phyloP scores from a whole-genome alignment of 1,284 basidiomycete species.

The Rhizoctonia solani region DNA sequence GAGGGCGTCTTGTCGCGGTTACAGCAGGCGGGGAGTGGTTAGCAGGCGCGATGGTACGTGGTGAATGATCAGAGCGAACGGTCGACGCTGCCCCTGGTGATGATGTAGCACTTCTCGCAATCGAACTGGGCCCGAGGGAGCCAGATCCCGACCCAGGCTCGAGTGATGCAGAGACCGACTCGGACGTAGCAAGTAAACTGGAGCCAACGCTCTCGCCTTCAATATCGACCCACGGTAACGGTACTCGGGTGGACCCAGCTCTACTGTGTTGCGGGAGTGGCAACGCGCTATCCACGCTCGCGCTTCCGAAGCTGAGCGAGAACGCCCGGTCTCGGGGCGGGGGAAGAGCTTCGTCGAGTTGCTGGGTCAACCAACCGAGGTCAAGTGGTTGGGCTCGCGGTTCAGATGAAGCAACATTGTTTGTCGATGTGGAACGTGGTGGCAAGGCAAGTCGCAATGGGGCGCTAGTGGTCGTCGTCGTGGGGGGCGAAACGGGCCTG shows the following conservation, averaged over 20 bases:
- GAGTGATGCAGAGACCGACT: neutral
- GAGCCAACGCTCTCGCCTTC: slow-evolving; percentile 1
- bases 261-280: neutral
- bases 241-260: neutral
- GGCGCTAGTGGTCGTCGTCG: no score
- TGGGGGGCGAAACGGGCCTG: no score
- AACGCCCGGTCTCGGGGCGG: neutral
- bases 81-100: neutral
- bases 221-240: slow-evolving; percentile 24
- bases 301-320: slow-evolving; percentile 13
- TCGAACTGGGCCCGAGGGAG: no score
- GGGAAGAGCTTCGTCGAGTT: slow-evolving; percentile 2
- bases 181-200: neutral
- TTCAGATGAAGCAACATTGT: neutral
- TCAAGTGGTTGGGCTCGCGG: neutral
- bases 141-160: no score
- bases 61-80: neutral
- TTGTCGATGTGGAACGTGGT: neutral
- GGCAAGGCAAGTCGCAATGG: no score
- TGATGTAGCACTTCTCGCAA: neutral
- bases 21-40: no score
- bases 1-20: no score
- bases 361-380: slow-evolving; percentile 12
- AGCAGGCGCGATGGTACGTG: neutral
- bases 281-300: slow-evolving; percentile 23